Base-by-base conservation (phyloP, 176 grass and related monocot genomes). In the Ampelocalamus luodianensis region DNA sequence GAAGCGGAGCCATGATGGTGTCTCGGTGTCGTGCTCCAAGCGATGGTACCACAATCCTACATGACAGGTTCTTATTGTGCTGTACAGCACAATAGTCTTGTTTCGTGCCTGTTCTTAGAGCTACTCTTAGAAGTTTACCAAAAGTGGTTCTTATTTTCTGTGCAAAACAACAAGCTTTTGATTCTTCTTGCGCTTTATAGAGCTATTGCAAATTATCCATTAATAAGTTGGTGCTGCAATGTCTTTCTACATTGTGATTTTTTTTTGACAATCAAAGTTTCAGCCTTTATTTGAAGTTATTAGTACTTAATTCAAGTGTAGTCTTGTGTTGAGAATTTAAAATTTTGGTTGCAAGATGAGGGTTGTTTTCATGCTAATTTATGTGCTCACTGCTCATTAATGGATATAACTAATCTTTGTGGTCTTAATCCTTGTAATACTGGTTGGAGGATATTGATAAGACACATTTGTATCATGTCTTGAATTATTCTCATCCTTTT, bases 161-260 rank as follows among this genome's bases (percentile, higher is more conserved):
- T 20, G 29, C 37, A 70, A 34, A 43, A 80, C 11, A 17, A 11
- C 23, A 37, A n/a, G 34, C 1, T 29, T 80, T 64, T 34, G 2
- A n/a, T 67, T 67, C 11, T 6, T 46, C 10, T 8, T 40, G 38
- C 48, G 50, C n/a, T 64, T 49, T 8, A 39, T 64, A 29, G 56
- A 32, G 26, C 26, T 64, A 42, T 40, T 12, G 8, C 8, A 17
- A 15, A 15, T 15, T 64, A 48, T 79, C 40, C 26, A 79, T 36
- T 36, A 49, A 50, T 65, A 51, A 73, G 20, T 65, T 74, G 38
- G 53, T 83, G 73, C 23, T 77, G 62, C 13, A 79, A 79, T 79
- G 16, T 32, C 6, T 23, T 63, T 10, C 32, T 65, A 48, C 29
- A 36, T 24, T 23, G 55, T 55, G 3, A 2, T 20, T 65, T 65